Conservation (phyloP, 1,284 basidiomycete species). For the Tausonia pullulans region DNA sequence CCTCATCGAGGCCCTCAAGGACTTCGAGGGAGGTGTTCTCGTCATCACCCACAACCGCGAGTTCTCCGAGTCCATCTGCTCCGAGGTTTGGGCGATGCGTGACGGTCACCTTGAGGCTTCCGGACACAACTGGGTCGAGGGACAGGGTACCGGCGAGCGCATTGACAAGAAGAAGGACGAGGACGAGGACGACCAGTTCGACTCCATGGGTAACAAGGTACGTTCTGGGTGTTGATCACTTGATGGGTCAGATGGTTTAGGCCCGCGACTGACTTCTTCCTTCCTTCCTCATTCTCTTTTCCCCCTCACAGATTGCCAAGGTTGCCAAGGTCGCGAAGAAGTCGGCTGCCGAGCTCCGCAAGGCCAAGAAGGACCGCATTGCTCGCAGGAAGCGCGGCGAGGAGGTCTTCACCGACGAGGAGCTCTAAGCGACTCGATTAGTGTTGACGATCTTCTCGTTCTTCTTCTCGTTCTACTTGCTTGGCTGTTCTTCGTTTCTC, state of each 20-base stretch:
- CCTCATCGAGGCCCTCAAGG: conserved; percentile 89
- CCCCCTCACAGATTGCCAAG: conserved; percentile 36
- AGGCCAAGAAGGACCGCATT: conserved; percentile 91
- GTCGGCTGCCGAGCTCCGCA: conserved; percentile 66
- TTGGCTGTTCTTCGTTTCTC: no score
- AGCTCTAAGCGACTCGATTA: conserved; percentile 21
- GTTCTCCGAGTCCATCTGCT: conserved; percentile 89
- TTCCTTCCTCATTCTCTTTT: neutral
- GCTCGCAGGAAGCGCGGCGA: conserved; percentile 49
- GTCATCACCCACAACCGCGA: conserved; percentile 87
- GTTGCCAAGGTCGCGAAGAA: conserved; percentile 44
- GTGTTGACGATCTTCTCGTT: neutral
- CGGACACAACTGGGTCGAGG: conserved; percentile 98
- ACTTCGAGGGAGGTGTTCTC: conserved; percentile 93
- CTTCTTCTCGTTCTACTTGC: no score
- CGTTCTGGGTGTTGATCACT: no score
- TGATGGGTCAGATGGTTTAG: no score
- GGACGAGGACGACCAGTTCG: conserved; percentile 77
- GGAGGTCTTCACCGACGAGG: conserved; percentile 36
- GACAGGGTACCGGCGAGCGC: conserved; percentile 75
- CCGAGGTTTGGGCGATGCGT: conserved; percentile 72
- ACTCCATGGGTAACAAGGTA: conserved; percentile 95
- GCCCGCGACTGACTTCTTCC: no score
- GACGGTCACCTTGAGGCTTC: conserved; percentile 86
- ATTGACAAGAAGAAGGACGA: conserved; percentile 81